These are phyloP conservation scores for Helenozyma baotianmanensis DNA, from an alignment of 805 yeast genomes.

Conservation along the genomic window DNA sequence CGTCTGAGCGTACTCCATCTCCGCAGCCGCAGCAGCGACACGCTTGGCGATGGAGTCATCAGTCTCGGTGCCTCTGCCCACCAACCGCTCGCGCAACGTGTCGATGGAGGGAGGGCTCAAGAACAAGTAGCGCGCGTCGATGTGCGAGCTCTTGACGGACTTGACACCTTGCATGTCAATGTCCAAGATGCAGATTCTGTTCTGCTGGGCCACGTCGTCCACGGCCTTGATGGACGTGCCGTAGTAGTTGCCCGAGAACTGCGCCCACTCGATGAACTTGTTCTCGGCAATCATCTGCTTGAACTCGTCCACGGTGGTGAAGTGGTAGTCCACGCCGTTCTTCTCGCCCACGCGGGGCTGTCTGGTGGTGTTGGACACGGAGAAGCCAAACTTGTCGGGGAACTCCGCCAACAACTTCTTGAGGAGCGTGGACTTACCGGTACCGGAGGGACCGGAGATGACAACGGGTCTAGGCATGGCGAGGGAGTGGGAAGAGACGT, in stretches of 20 bases:
- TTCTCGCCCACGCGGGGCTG: slow-evolving; percentile 87
- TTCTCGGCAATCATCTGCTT: slow-evolving; percentile 65
- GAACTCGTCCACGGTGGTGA: slow-evolving; percentile 75
- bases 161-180: slow-evolving; percentile 99
- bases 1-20: slow-evolving; percentile 80
- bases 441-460: slow-evolving; percentile 93
- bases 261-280: slow-evolving; percentile 95
- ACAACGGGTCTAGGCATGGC: slow-evolving; percentile 72
- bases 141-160: slow-evolving; percentile 75
- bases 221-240: slow-evolving; percentile 91
- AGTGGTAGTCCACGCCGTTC: slow-evolving; percentile 86
- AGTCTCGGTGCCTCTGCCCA: slow-evolving; percentile 93
- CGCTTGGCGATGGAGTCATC: slow-evolving; percentile 80
- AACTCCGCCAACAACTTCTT: slow-evolving; percentile 85
- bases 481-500: background rate
- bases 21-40: slow-evolving; percentile 80
- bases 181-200: slow-evolving; percentile 84
- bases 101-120: slow-evolving; percentile 92
- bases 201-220: slow-evolving; percentile 57
- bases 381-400: slow-evolving; percentile 89
- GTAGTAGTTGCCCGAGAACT: slow-evolving; percentile 94
- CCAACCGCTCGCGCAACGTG: slow-evolving; percentile 66
- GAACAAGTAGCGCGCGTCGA: slow-evolving; percentile 83
- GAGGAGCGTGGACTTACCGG: slow-evolving; percentile 93
- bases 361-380: slow-evolving; percentile 92